Base-by-base conservation (phyloP, 164 flowering plant species). In the Nymphaea thermarum region DNA sequence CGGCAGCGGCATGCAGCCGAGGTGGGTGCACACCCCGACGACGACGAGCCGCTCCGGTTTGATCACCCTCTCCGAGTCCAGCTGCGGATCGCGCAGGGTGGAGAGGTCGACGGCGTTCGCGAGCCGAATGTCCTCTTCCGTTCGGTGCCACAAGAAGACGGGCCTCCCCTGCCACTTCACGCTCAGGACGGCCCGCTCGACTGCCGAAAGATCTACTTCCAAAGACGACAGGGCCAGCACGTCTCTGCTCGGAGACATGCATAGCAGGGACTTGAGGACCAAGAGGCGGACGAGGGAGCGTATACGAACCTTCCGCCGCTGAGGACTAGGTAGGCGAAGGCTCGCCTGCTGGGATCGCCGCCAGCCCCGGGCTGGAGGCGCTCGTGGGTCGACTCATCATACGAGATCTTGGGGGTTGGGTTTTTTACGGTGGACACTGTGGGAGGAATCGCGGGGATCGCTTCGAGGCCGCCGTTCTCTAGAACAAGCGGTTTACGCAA, bases 211-310 rank as follows among this genome's bases (percentile, higher is more conserved):
- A 16, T 73, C 72, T 16, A 73, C 76, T 65, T 74, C 77, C 12
- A 74, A 63, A 15, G 70, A 74, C 7, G 73, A 73, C 15, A 70
- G 67, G 2, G 73, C 73, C 44, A 67, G 73, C 42, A 74, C 73
- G 5, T 74, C 77, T 67, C 66, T 70, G 55, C 66, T 73, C 16
- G 76, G 68, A 61, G 72, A 60, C 76, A 69, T 73, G 69, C 74
- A 67, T 66, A 72, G 61, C 60, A 72, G 66, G 42, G 67, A 67
- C 70, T 72, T 72, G 62, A 72, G 70, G 59, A 72, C 43, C 61
- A 72, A 47, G 41, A 72, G 74, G 42, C 70, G 74, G 66, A 72
- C 16, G 57, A 72, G n/a, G 5, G 74, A 72, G 70, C 74, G 63
- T 72, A 67, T 5, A 62, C 67, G 42, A 67, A 68, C 65, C 71